Percentiles rank a stretch among this genome's conserved stretches.
These are phyloP conservation scores for Cladochytrium replicatum DNA, from an alignment of 192 early-diverging fungal species.

Conservation along the genomic window DNA sequence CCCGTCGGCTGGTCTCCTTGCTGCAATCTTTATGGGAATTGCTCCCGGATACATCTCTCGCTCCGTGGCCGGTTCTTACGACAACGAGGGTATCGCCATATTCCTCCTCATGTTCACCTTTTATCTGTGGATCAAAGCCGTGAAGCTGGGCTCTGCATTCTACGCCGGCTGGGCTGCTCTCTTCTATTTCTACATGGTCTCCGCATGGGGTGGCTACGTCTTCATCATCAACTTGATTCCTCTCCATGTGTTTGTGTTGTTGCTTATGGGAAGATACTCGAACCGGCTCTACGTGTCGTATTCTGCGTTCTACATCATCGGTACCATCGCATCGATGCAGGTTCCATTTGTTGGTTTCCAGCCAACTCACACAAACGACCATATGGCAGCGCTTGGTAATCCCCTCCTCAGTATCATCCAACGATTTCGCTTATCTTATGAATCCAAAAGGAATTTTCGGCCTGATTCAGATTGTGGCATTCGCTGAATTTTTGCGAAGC, in stretches of 20 bases:
- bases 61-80: conserved; percentile 98
- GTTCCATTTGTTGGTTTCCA: conserved; percentile 99
- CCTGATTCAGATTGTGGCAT: conserved; percentile 87
- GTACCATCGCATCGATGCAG: conserved; percentile 95
- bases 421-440: too few species aligned
- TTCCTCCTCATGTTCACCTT: conserved; percentile 97
- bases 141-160: conserved; percentile 88
- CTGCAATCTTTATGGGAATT: conserved; percentile 95
- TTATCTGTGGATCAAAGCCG: conserved; percentile 94
- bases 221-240: conserved; percentile 99
- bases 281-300: conserved; percentile 92
- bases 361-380: conserved; percentile 92
- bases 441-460: conserved; percentile 95
- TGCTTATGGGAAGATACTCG: conserved; percentile 94
- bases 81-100: conserved; percentile 99
- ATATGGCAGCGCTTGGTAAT: conserved; percentile 95
- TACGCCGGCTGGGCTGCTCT: conserved; percentile 78
- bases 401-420: too few species aligned
- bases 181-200: conserved; percentile 99
- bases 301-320: conserved; percentile 93
- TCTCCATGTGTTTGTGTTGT: conserved; percentile 86
- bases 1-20: conserved; percentile 84
- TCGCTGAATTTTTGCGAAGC: conserved; percentile 69
- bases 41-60: conserved; percentile 99
- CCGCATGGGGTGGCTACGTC: conserved; percentile 99